Percentiles rank a stretch among this genome's conserved stretches.
Conservation (phyloP, 1,139 yeast species). For the Blastobotrys ciferrii region DNA sequence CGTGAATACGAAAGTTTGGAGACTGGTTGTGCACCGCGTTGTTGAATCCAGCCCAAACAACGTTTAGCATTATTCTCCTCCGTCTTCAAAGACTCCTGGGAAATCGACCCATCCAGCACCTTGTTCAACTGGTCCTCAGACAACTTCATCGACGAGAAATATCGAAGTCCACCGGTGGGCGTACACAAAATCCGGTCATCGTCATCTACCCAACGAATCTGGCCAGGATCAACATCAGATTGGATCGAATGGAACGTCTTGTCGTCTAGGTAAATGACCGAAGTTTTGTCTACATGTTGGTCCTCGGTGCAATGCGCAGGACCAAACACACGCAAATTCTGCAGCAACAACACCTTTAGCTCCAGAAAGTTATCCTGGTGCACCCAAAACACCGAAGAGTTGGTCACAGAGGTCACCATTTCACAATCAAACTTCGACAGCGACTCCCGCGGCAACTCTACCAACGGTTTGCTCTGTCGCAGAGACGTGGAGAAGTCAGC, state of each 20-base stretch:
- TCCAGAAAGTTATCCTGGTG: conserved; percentile 42
- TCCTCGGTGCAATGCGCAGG: background rate
- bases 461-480: conserved; percentile 7
- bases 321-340: conserved; percentile 28
- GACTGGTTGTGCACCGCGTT: conserved; percentile 32
- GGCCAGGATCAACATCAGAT: conserved; percentile 41
- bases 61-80: conserved; percentile 32
- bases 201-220: conserved; percentile 31
- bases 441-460: conserved; percentile 27
- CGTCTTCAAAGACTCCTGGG: conserved; percentile 9
- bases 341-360: conserved; percentile 38
- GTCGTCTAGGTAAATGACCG: conserved; percentile 38
- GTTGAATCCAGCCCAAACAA: conserved; percentile 40
- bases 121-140: conserved; percentile 32
- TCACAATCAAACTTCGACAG: conserved; percentile 42
- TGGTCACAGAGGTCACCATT: conserved; percentile 31
- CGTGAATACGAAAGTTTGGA: conserved; percentile 31
- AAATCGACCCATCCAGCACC: conserved; percentile 28
- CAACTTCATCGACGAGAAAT: conserved; percentile 42
- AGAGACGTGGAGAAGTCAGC: conserved; percentile 20
- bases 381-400: conserved; percentile 40
- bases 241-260: conserved; percentile 36
- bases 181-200: conserved; percentile 39
- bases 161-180: conserved; percentile 53
- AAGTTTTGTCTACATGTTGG: conserved; percentile 11